phyloP scores from a whole-genome alignment of 2,329 filamentous ascomycete genomes.

The Penicillium sumatraense region DNA sequence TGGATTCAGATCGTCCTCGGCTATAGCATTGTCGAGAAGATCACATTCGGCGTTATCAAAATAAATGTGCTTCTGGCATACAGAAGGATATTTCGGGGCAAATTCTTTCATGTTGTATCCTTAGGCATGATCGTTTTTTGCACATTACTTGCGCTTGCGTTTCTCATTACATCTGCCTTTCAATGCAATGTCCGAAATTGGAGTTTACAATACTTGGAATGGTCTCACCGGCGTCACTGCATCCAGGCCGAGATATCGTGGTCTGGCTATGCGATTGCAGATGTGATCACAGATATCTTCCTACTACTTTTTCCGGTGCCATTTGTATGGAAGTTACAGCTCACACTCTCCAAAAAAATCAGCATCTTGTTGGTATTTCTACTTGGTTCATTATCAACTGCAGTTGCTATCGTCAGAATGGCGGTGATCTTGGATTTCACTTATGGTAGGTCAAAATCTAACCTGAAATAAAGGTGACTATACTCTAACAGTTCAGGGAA shows the following conservation, averaged over 20 bases:
- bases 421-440: constrained; percentile 14
- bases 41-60: constrained; percentile 17
- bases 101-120: constrained; percentile 4
- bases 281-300: constrained; percentile 12
- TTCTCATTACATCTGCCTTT: constrained; percentile 12
- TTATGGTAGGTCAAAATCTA: constrained; percentile 8
- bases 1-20: constrained; percentile 10
- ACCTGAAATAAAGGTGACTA: not conserved
- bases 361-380: constrained; percentile 14
- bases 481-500: not conserved
- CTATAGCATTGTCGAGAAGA: constrained; percentile 15
- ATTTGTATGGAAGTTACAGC: constrained; percentile 14
- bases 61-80: constrained; percentile 14
- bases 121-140: constrained; percentile 13
- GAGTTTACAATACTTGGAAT: constrained; percentile 8
- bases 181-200: constrained; percentile 16
- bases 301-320: constrained; percentile 12
- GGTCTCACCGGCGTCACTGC: constrained; percentile 13
- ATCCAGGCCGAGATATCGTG: constrained; percentile 12
- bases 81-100: constrained; percentile 5
- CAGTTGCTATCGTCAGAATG: constrained; percentile 12
- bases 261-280: constrained; percentile 14
- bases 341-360: constrained; percentile 14
- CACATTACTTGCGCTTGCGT: constrained; percentile 9
- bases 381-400: constrained; percentile 13